Evolutionary conservation across 495 filamentous ascomycete species (phyloP).

Genomic region (Penicillium diatomitis): DNA sequence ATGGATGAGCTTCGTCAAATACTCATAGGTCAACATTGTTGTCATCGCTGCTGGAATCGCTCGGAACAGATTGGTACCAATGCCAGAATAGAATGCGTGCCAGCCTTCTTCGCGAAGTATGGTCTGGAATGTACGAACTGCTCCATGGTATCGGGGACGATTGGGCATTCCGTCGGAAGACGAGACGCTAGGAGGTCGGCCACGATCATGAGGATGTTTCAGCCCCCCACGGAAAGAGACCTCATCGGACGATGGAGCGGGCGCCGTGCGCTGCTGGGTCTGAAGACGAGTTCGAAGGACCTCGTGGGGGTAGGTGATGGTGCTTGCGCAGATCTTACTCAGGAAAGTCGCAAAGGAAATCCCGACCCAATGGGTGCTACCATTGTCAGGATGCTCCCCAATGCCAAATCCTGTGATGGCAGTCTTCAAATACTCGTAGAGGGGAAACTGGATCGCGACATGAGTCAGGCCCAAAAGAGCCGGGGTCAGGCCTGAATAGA

Average conservation of each 20-base stretch:
- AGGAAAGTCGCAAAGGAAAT: slow-evolving; percentile 84
- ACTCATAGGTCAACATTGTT: slow-evolving; percentile 96
- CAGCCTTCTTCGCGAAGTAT: slow-evolving; percentile 90
- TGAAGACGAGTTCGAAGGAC: slow-evolving; percentile 85
- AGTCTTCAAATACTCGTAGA: slow-evolving; percentile 89
- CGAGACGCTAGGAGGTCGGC: slow-evolving; percentile 35
- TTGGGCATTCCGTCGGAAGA: slow-evolving; percentile 50
- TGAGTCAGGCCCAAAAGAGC: slow-evolving; percentile 88
- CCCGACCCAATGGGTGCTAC: slow-evolving; percentile 57
- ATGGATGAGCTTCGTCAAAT: slow-evolving; percentile 53
- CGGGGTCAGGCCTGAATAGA: slow-evolving; percentile 92
- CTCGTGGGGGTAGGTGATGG: slow-evolving; percentile 94
- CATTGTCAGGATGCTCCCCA: slow-evolving; percentile 54
- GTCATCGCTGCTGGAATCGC: slow-evolving; percentile 93
- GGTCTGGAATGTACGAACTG: slow-evolving; percentile 71
- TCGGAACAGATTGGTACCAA: slow-evolving; percentile 95
- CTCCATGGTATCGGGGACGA: slow-evolving; percentile 66
- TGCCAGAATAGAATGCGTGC: slow-evolving; percentile 93
- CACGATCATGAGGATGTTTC: slow-evolving; percentile 33
- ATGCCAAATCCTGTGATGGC: slow-evolving; percentile 81
- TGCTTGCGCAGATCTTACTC: slow-evolving; percentile 90
- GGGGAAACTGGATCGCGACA: slow-evolving; percentile 94
- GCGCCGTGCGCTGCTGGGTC: slow-evolving; percentile 61
- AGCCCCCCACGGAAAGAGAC: slow-evolving; percentile 58
- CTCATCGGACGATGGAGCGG: slow-evolving; percentile 38